Evolutionary conservation across 2,329 filamentous ascomycete genomes (phyloP).

Genomic region (Hirsutella minnesotensis): DNA sequence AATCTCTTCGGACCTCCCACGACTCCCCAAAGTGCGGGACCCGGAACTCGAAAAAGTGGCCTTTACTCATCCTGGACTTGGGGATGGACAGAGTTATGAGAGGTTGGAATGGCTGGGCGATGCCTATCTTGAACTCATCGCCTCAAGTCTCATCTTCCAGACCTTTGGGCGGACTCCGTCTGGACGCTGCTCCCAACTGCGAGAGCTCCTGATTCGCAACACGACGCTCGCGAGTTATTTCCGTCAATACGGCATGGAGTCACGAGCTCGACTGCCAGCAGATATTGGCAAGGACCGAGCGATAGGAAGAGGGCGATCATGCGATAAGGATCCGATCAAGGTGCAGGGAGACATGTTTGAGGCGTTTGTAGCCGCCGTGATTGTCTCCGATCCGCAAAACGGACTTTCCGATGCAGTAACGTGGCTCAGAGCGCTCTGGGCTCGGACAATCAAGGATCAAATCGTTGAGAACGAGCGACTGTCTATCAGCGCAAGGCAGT

Average conservation of each 20-base stretch:
- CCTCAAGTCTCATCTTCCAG: conserved; percentile 62
- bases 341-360: conserved; percentile 82
- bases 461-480: conserved; percentile 23
- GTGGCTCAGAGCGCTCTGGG: conserved; percentile 72
- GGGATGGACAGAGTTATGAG: conserved; percentile 48
- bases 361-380: conserved; percentile 71
- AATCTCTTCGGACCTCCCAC: conserved; percentile 36
- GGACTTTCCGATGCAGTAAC: conserved; percentile 50
- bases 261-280: conserved; percentile 44
- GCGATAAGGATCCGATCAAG: conserved; percentile 50
- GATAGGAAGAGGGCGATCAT: conserved; percentile 17
- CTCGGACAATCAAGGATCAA: conserved; percentile 45
- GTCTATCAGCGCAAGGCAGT: neutral
- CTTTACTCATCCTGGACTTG: conserved; percentile 52
- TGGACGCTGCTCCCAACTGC: conserved; percentile 61
- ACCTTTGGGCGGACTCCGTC: conserved; percentile 54
- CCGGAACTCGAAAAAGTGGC: conserved; percentile 46
- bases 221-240: conserved; percentile 62
- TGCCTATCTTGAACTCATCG: conserved; percentile 68
- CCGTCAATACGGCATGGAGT: conserved; percentile 56
- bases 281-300: conserved; percentile 22
- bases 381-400: conserved; percentile 51
- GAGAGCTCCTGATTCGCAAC: conserved; percentile 74
- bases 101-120: conserved; percentile 83
- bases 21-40: conserved; percentile 50